Evolutionary conservation across 306 rosid genomes (phyloP).

Genomic region (Echinosophora koreensis): DNA sequence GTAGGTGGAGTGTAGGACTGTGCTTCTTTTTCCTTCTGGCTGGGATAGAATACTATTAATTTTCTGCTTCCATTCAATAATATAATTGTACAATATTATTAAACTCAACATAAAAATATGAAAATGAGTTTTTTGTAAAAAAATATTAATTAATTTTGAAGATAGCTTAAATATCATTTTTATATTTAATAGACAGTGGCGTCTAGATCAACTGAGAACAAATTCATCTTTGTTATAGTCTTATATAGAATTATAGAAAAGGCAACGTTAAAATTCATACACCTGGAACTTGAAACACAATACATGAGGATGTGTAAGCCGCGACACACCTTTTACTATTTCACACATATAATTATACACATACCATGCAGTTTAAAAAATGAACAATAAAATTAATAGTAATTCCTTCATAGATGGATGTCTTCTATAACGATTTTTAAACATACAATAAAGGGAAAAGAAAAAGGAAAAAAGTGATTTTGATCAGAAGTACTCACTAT

Average conservation of each 20-base stretch:
- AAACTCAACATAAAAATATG: constrained; percentile 15
- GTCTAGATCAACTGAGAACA: neutral
- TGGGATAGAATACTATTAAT: neutral
- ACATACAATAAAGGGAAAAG: constrained; percentile 46
- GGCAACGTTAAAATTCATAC: neutral
- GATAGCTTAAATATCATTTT: neutral
- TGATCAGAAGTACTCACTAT: constrained; percentile 56
- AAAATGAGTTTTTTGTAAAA: neutral
- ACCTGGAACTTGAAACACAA: too few relatives aligned
- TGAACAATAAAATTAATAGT: constrained; percentile 45
- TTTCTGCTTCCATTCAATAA: constrained; percentile 18
- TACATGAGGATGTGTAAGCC: too few relatives aligned
- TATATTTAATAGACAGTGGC: neutral
- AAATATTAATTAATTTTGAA: neutral
- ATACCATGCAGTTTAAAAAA: neutral
- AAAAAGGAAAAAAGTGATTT: constrained; percentile 33
- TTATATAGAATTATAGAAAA: neutral
- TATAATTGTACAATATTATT: constrained; percentile 1
- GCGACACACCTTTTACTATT: constrained; percentile 6
- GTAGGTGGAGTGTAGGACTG: too few relatives aligned
- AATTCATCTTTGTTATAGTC: neutral
- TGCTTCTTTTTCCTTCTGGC: neutral
- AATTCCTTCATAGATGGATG: constrained; percentile 60
- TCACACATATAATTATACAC: too few relatives aligned
- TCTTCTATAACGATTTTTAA: constrained; percentile 56